Percentiles rank a stretch among this genome's conserved stretches.
Evolutionary conservation across 345 rosid species (phyloP).

Genomic region (Iberis pinnata): DNA sequence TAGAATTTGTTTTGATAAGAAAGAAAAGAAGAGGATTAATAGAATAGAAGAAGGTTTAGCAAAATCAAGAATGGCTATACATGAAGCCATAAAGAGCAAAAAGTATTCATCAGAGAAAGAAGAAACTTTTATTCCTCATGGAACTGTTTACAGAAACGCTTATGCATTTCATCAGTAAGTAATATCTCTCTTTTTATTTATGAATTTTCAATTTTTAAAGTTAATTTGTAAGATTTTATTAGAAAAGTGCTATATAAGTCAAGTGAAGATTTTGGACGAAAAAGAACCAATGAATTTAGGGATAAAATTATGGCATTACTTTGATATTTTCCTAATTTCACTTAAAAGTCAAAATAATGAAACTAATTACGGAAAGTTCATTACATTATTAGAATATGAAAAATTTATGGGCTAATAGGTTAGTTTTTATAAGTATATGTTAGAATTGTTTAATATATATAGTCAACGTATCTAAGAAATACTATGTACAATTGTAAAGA

Average conservation of each 20-base stretch:
- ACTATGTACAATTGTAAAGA: not conserved
- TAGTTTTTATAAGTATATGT: not conserved
- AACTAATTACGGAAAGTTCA: too few species aligned
- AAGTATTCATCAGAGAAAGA: constrained; percentile 34
- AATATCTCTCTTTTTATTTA: not conserved
- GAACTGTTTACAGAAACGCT: constrained; percentile 44
- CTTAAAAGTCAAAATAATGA: too few species aligned
- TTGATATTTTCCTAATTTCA: too few species aligned
- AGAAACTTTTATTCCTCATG: constrained; percentile 41
- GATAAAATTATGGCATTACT: too few species aligned
- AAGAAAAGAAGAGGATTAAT: constrained; percentile 9
- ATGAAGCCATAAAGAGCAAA: constrained; percentile 32
- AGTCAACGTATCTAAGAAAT: constrained; percentile 4
- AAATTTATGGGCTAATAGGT: not conserved
- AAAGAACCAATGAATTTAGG: too few species aligned
- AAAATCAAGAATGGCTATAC: constrained; percentile 43
- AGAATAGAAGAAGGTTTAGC: constrained; percentile 37
- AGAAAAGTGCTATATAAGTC: not conserved
- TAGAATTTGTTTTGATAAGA: constrained; percentile 5
- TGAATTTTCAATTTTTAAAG: not conserved
- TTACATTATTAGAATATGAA: not conserved
- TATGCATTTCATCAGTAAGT: constrained; percentile 58
- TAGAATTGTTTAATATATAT: not conserved
- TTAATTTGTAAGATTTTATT: not conserved
- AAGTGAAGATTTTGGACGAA: not conserved